Conservation (phyloP, 495 filamentous ascomycete species). For the Patellaria atrata region DNA sequence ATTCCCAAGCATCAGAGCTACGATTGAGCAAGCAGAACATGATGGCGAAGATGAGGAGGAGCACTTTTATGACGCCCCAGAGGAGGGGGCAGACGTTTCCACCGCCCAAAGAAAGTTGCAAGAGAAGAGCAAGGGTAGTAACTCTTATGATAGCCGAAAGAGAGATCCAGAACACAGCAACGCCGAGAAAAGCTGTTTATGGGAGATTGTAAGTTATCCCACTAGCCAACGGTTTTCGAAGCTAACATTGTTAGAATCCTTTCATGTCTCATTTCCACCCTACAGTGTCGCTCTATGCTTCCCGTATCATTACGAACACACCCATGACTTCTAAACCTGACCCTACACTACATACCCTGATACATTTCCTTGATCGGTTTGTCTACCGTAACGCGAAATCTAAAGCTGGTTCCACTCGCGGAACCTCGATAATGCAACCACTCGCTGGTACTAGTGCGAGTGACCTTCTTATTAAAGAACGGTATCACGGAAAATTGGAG, state of each 20-base stretch:
- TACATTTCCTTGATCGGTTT: slow-evolving; percentile 92
- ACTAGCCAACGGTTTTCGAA: background rate
- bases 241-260: slow-evolving; percentile 49
- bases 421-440: slow-evolving; percentile 91
- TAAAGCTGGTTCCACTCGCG: slow-evolving; percentile 41
- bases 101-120: slow-evolving; percentile 6
- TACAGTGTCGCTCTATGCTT: slow-evolving; percentile 79
- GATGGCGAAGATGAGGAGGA: slow-evolving; percentile 56
- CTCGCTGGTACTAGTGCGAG: slow-evolving; percentile 48
- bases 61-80: slow-evolving; percentile 52
- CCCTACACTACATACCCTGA: slow-evolving; percentile 69
- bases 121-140: no score
- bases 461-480: slow-evolving; percentile 49
- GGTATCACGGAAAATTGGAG: slow-evolving; percentile 32
- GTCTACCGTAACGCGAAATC: slow-evolving; percentile 85
- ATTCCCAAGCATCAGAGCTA: slow-evolving; percentile 57
- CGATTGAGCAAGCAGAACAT: slow-evolving; percentile 61
- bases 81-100: slow-evolving; percentile 31
- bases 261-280: slow-evolving; percentile 80
- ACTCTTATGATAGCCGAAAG: slow-evolving; percentile 70
- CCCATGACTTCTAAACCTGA: slow-evolving; percentile 76
- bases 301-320: slow-evolving; percentile 47
- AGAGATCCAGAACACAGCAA: slow-evolving; percentile 82
- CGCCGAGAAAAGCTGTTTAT: slow-evolving; percentile 77
- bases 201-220: slow-evolving; percentile 59